A percentile compares a stretch with the other conserved stretches of the same genome.
Conservation (phyloP, 164 flowering plant genomes). For the Santalum album region DNA sequence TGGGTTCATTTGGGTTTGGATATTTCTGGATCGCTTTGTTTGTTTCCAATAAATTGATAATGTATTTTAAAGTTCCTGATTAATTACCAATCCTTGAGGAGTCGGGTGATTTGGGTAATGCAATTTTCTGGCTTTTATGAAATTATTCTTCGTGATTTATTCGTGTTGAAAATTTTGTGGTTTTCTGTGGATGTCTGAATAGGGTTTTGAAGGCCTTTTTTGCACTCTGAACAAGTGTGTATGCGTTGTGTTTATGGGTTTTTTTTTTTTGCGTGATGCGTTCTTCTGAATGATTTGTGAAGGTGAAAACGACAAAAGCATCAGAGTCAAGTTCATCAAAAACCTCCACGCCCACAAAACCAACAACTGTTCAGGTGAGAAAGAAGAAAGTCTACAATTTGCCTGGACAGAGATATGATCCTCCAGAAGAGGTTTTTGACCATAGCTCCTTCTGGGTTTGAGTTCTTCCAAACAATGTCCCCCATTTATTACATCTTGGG, state of each 20-base stretch:
- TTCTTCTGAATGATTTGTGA: conserved; percentile 13
- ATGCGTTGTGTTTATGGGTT: neutral
- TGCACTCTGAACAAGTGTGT: neutral
- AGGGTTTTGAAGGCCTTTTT: neutral
- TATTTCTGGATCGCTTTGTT: too few relatives aligned
- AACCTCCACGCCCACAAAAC: conserved; percentile 9
- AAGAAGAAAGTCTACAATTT: conserved; percentile 74
- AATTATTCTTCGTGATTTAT: too few relatives aligned
- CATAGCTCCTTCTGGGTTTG: neutral
- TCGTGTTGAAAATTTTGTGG: too few relatives aligned
- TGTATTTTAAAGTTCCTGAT: too few relatives aligned
- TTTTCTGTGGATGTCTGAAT: too few relatives aligned
- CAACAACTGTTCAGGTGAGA: conserved; percentile 27
- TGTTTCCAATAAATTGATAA: too few relatives aligned
- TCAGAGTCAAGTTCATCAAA: conserved; percentile 43
- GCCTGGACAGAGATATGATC: conserved; percentile 84
- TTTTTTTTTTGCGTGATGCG: conserved; percentile 4
- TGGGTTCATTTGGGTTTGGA: too few relatives aligned
- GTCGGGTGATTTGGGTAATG: too few relatives aligned
- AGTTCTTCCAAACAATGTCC: neutral
- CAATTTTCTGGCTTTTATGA: too few relatives aligned
- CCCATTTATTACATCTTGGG: neutral
- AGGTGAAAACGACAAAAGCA: conserved; percentile 53
- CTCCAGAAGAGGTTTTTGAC: conserved; percentile 78
- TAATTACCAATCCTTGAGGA: too few relatives aligned